Evolutionary conservation across 768 basidiomycete genomes (phyloP).

Genomic region (Nevesoporus exiguus): DNA sequence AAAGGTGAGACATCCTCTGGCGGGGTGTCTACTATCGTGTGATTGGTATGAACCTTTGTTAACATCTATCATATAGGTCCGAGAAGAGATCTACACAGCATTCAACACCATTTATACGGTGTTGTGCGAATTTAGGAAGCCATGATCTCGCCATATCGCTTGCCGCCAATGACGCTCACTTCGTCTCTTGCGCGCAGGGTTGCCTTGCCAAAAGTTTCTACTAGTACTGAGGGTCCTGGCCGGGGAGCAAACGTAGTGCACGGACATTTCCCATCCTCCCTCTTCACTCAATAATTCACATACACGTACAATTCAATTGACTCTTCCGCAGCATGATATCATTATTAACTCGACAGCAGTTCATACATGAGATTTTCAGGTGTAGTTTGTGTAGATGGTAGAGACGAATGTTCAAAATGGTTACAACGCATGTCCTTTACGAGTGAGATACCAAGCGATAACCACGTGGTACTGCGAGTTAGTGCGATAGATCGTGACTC

Average conservation of each 20-base stretch:
- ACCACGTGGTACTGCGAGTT: not conserved
- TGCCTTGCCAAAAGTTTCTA: conserved; percentile 19
- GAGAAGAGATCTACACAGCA: conserved; percentile 99
- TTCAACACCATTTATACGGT: conserved; percentile 99
- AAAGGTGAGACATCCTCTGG: conserved; percentile 61
- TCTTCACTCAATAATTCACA: conserved; percentile 25
- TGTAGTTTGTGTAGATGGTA: conserved; percentile 7
- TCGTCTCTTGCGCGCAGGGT: not conserved
- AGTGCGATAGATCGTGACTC: not conserved
- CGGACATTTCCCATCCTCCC: conserved; percentile 33
- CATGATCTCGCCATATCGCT: conserved; percentile 32
- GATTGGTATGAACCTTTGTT: not conserved
- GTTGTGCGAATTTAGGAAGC: conserved; percentile 91
- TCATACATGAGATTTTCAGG: conserved; percentile 7
- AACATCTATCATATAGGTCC: conserved; percentile 52
- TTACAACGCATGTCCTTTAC: not conserved
- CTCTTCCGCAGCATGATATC: conserved; percentile 27
- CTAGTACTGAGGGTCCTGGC: conserved; percentile 26
- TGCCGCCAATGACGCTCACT: conserved; percentile 2
- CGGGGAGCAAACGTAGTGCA: conserved; percentile 37
- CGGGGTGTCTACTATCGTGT: too few relatives aligned
- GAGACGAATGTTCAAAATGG: not conserved
- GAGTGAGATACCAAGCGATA: not conserved
- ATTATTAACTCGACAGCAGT: conserved; percentile 22
- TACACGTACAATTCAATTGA: conserved; percentile 22